Base-by-base conservation (phyloP, 192 early-diverging fungal species). In the Allomyces javanicus region DNA sequence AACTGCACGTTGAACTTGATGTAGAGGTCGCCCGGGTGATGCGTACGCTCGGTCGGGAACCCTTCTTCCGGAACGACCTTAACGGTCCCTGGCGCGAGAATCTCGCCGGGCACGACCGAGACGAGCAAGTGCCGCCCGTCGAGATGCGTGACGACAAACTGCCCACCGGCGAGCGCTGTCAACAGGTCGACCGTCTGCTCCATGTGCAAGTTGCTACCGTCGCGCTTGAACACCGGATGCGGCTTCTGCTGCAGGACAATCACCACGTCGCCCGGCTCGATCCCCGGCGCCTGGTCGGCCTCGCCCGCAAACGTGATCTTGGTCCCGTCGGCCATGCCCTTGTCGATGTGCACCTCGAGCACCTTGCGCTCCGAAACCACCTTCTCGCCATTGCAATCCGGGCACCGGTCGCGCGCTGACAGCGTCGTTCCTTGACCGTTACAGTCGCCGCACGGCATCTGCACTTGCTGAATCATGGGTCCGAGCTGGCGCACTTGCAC, bases 381-480 rank as follows among this genome's bases (percentile, higher is more conserved):
- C 79, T 99, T 99, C 69, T 87, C 85, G 61, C 90, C 97, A 45
- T 86, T 79, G 81, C 97, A 99, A 66, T 74, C 68, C 73, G 85
- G 87, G 84, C 97, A 99, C 67, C 88, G 79, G 76, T 91, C 84
- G 75, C 92, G 93, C 64, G 87, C 84, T 64, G 86, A 84, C 67
- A 99, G 93, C 69, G 89, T 82, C 71, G 93, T 87, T 68, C 97
- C 94, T 67, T 85, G 82, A 66, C 93, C 97, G 65, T 82, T 78
- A 78, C 97, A 99, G 58, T 86, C 84, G 44, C 78, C 77, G 79
- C 97, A 99, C 26, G 91, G 85, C 74, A 96, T 93, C 76, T 99
- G 97, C 78, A 97, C 91, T 79, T 97, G 97, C 81, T 99, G 97
- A 66, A 99, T 87, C 94, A 99, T 97, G 25, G 97, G 97, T 24